Conservation (phyloP, 805 yeast genomes). For the Spencermartinsiella europaea region DNA sequence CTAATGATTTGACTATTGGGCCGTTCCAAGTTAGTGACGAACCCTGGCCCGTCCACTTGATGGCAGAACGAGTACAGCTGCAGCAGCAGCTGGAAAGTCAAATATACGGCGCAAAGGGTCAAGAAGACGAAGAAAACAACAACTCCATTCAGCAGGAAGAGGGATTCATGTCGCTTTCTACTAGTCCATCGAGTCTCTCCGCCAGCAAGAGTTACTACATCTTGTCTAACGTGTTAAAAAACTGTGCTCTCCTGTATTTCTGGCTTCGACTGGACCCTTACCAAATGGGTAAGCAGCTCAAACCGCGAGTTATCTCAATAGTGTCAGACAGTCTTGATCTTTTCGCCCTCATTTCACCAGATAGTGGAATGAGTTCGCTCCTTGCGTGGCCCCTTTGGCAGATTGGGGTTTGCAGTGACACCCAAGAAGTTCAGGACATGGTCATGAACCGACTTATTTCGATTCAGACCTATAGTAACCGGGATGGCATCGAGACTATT, state of each 20-base stretch:
- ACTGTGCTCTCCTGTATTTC: slow-evolving; percentile 12
- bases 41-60: slow-evolving; percentile 1
- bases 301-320: neutral
- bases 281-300: slow-evolving; percentile 6
- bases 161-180: neutral
- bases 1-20: neutral
- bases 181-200: neutral
- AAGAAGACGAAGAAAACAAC: neutral
- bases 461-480: neutral
- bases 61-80: slow-evolving; percentile 4
- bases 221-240: slow-evolving; percentile 9
- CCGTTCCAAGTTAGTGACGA: neutral
- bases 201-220: neutral
- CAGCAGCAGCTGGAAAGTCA: slow-evolving; percentile 1
- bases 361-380: slow-evolving; percentile 2
- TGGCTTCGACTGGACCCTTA: slow-evolving; percentile 9
- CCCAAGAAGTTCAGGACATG: neutral
- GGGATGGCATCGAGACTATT: neutral
- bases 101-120: neutral
- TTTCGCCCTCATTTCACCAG: slow-evolving; percentile 5
- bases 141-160: neutral
- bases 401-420: slow-evolving; percentile 10
- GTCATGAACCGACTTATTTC: slow-evolving; percentile 2
- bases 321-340: slow-evolving; percentile 6
- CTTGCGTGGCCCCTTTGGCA: slow-evolving; percentile 18